A percentile compares a stretch with the other conserved stretches of the same genome.
Conservation (phyloP, 208 protist genomes). For the Acanthamoeba culbertsoni region DNA sequence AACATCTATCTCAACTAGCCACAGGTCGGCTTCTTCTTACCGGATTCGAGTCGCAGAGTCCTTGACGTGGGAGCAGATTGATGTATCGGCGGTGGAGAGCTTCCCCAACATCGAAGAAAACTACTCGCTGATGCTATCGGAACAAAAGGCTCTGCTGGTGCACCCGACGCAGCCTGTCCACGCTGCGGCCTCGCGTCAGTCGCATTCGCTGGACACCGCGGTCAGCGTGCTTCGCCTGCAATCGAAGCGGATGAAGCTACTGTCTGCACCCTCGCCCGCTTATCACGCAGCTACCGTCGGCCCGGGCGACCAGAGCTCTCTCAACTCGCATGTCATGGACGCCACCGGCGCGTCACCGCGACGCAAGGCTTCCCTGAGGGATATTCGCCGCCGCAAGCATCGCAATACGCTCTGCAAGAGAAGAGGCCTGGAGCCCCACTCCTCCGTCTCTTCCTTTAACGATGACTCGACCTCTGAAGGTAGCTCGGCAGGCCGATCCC, state of each 20-base stretch:
- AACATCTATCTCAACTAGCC: background rate
- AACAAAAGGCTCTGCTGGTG: background rate
- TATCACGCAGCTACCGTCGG: too few relatives aligned
- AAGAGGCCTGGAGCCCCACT: background rate
- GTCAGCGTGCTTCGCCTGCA: background rate
- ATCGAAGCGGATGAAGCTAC: constrained; percentile 11
- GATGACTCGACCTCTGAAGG: background rate
- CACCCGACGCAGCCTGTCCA: background rate
- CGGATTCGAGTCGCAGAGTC: background rate
- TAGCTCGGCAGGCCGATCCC: background rate
- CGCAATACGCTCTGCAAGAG: background rate
- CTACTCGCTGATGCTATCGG: background rate
- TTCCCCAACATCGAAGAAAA: constrained; percentile 1
- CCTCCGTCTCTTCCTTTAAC: background rate
- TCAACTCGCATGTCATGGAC: background rate
- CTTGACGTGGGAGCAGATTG: background rate
- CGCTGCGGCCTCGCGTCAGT: background rate
- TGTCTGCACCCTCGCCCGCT: too few relatives aligned
- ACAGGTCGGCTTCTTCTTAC: background rate
- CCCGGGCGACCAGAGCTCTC: too few relatives aligned
- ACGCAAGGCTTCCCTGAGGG: background rate
- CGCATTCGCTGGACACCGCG: background rate
- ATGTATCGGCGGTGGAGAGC: background rate
- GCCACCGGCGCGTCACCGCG: background rate
- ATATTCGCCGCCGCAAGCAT: background rate